Evolutionary conservation across 805 yeast species (phyloP), one percentile per base, ranked within the genome.

Genomic region (Cyberlindnera mrakii): DNA sequence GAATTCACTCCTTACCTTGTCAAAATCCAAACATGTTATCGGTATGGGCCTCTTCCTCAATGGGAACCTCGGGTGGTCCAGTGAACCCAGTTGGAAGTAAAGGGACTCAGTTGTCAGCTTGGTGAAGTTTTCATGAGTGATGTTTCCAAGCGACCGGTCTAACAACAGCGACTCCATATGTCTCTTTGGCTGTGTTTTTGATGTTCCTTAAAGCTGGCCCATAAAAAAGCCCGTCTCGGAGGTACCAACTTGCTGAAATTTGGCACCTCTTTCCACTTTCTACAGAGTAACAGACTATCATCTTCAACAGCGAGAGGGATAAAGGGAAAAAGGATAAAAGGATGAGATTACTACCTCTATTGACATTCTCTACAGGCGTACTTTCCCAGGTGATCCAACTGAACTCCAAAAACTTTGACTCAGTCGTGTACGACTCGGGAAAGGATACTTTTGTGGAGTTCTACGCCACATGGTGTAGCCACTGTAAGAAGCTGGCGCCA

Each of bases 401-500:
- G 23, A 29, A 30, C 34, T 18, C 14, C 16, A 59, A 64, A 30
- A 75, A 67, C 48, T 81, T 81, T 56, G 75, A 77, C 41, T 74
- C 71, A 15, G 60, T 77, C 34, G 83, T 79, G 15, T 63, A 73
- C 42, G 74, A 78, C 37, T 74, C 83, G 6, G 80, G 75, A 30
- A 84, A 83, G 70, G 83, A 80, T 54, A 75, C 90, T 9, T 72
- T 88, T 48, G 86, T 87, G 49, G 85, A 87, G 70, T 91, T 89
- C 69, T 91, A 86, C 61, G 97, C 98, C 40, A 89, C 95, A 62
- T 90, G 96, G 96, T 89, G 96, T 72, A 89, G 95, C 39, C 96
- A 89, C 74, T 88, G 96, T 73, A 87, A 87, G 74, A 86, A 75
- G 62, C 74, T 90, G 60, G 91, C 89, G 36, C 96, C 96, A 55